Conservation (phyloP, 306 rosid species). For the Mucuna pruriens region DNA sequence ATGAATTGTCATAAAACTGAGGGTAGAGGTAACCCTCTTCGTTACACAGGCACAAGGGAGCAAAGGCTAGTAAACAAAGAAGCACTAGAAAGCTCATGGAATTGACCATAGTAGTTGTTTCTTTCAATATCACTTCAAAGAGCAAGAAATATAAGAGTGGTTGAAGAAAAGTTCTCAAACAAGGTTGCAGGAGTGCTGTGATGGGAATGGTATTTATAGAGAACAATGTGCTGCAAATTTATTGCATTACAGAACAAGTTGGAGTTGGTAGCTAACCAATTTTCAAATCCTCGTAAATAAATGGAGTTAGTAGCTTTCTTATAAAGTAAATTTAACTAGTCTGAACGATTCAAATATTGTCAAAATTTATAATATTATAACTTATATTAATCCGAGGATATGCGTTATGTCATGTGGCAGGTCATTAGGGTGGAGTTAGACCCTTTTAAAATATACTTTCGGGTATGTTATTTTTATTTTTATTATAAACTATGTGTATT, state of each 20-base stretch:
- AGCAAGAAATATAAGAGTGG: constrained; percentile 15
- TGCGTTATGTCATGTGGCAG: background rate
- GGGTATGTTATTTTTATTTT: too few relatives aligned
- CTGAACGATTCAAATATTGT: constrained; percentile 11
- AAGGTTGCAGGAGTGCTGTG: constrained; percentile 36
- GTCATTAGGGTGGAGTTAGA: background rate
- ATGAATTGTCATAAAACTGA: constrained; percentile 81
- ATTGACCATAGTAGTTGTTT: constrained; percentile 57
- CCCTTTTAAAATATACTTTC: constrained; percentile 1
- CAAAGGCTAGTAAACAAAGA: constrained; percentile 65
- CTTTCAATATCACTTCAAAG: constrained; percentile 20
- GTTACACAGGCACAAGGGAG: constrained; percentile 58
- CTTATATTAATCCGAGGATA: background rate
- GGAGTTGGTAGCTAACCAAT: constrained; percentile 64
- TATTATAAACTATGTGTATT: too few relatives aligned
- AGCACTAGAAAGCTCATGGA: constrained; percentile 47
- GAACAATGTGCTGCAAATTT: constrained; percentile 9
- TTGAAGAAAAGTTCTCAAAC: constrained; percentile 29
- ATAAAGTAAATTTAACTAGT: background rate
- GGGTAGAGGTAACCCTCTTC: constrained; percentile 71
- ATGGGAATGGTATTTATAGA: constrained; percentile 56
- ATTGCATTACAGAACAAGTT: constrained; percentile 33
- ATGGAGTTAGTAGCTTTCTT: constrained; percentile 50
- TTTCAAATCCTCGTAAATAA: constrained; percentile 21
- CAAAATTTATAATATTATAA: constrained; percentile 12